Conservation (phyloP, 148 eudicot species). For the Bassia scoparia region DNA sequence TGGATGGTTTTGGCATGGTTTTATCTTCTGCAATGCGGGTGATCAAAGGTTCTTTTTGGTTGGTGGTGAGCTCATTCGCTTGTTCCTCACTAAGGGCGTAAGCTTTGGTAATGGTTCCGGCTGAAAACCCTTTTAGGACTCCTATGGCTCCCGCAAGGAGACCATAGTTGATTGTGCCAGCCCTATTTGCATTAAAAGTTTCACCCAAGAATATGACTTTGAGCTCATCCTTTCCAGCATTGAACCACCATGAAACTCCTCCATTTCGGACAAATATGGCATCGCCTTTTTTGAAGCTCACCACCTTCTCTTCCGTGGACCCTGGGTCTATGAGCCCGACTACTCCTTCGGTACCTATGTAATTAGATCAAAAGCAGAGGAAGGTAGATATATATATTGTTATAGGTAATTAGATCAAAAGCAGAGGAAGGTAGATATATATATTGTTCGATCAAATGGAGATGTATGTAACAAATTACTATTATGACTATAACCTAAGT, state of each 20-base stretch:
- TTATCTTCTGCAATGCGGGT: constrained; percentile 22
- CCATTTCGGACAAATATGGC: constrained; percentile 31
- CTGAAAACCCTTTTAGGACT: constrained; percentile 28
- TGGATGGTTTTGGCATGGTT: constrained; percentile 5
- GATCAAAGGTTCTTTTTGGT: constrained; percentile 26
- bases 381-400: too few relatives aligned
- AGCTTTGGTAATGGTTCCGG: constrained; percentile 26
- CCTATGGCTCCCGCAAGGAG: constrained; percentile 37
- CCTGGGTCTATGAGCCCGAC: constrained; percentile 30
- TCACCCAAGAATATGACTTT: constrained; percentile 41
- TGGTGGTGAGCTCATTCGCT: constrained; percentile 18
- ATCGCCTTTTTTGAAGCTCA: constrained; percentile 36
- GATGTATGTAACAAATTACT: too few relatives aligned
- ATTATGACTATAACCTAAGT: too few relatives aligned
- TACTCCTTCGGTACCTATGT: constrained; percentile 25
- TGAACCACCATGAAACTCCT: constrained; percentile 55
- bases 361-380: too few relatives aligned
- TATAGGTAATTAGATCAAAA: neutral
- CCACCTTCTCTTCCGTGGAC: constrained; percentile 29
- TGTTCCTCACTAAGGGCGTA: constrained; percentile 25
- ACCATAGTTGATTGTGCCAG: constrained; percentile 34
- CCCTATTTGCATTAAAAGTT: constrained; percentile 16
- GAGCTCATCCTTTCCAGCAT: constrained; percentile 30
- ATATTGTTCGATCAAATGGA: too few relatives aligned
- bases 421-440: too few relatives aligned